A percentile compares a stretch with the other conserved stretches of the same genome.
Evolutionary conservation across 1,139 yeast species (phyloP).

Genomic region (Lodderomyces metapsilosis): DNA sequence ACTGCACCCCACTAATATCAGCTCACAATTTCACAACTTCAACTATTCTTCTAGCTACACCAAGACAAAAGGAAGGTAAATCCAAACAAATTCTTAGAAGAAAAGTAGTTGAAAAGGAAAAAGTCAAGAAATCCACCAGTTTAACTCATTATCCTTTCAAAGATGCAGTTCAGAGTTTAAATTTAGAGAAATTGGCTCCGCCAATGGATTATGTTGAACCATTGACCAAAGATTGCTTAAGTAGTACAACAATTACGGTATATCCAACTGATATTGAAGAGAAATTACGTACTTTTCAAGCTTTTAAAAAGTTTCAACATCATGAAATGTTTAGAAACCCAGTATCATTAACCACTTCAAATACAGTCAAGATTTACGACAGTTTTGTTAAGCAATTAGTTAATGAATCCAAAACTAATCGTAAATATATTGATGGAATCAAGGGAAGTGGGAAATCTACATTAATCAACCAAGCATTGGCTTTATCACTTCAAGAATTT

Average conservation of each 20-base stretch:
- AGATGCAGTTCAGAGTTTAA: constrained; percentile 35
- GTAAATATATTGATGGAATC: constrained; percentile 64
- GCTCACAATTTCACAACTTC: constrained; percentile 7
- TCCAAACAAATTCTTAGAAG: constrained; percentile 16
- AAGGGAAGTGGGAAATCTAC: constrained; percentile 83
- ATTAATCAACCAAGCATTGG: constrained; percentile 68
- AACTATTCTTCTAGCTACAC: constrained; percentile 15
- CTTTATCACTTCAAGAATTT: constrained; percentile 46
- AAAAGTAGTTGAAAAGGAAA: constrained; percentile 25
- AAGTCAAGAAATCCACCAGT: constrained; percentile 24
- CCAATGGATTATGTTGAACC: constrained; percentile 3
- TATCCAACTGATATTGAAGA: constrained; percentile 22
- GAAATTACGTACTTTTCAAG: constrained; percentile 36
- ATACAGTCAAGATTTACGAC: constrained; percentile 26
- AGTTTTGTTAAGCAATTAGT: constrained; percentile 27
- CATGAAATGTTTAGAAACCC: constrained; percentile 62
- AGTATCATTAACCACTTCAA: constrained; percentile 47
- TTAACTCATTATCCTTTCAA: constrained; percentile 43
- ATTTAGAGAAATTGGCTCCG: constrained; percentile 14
- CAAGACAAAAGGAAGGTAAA: constrained; percentile 25
- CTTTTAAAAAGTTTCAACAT: constrained; percentile 63
- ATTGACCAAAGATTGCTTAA: neutral
- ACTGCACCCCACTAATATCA: neutral
- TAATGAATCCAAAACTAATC: constrained; percentile 33
- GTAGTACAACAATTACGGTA: constrained; percentile 20